phyloP scores from a whole-genome alignment of 768 basidiomycete genomes.

The Xerocomellus amylosporus region DNA sequence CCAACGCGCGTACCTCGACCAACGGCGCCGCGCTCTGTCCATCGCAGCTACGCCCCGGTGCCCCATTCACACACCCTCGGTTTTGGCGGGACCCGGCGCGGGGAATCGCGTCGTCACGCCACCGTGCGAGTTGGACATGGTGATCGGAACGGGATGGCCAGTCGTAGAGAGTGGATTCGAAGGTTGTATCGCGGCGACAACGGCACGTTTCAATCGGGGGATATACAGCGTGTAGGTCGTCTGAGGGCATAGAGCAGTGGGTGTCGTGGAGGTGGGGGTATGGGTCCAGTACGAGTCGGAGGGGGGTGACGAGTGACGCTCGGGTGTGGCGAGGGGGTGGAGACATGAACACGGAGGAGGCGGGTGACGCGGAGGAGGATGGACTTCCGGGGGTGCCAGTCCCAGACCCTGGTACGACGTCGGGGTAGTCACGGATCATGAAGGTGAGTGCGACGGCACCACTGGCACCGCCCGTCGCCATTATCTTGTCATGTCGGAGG shows the following conservation, averaged over 20 bases:
- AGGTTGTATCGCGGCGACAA: conserved; percentile 18
- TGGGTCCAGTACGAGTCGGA: conserved; percentile 36
- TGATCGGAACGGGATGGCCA: conserved; percentile 60
- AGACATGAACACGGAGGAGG: conserved; percentile 26
- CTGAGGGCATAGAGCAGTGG: conserved; percentile 47
- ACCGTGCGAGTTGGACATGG: conserved; percentile 60
- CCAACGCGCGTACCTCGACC: conserved; percentile 88
- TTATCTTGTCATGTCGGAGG: conserved; percentile 84
- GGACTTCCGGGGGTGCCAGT: background rate
- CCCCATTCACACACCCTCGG: conserved; percentile 3
- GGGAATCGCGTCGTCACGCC: conserved; percentile 49
- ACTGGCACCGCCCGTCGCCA: conserved; percentile 74
- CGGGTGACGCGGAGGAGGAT: conserved; percentile 9
- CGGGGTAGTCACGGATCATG: conserved; percentile 96
- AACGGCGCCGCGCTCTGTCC: conserved; percentile 75
- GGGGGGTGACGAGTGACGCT: conserved; percentile 20
- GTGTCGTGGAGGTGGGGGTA: conserved; percentile 50
- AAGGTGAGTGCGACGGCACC: conserved; percentile 91
- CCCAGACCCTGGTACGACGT: conserved; percentile 48
- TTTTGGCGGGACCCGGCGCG: background rate
- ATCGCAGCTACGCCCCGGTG: conserved; percentile 23
- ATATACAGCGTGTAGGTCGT: conserved; percentile 86
- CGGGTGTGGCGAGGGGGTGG: conserved; percentile 35
- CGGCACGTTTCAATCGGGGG: conserved; percentile 54
- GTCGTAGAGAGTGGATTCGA: conserved; percentile 39